These are phyloP conservation scores for Davidsoniella eucalypti DNA, from an alignment of 2,329 filamentous ascomycete genomes.

Conservation along the genomic window DNA sequence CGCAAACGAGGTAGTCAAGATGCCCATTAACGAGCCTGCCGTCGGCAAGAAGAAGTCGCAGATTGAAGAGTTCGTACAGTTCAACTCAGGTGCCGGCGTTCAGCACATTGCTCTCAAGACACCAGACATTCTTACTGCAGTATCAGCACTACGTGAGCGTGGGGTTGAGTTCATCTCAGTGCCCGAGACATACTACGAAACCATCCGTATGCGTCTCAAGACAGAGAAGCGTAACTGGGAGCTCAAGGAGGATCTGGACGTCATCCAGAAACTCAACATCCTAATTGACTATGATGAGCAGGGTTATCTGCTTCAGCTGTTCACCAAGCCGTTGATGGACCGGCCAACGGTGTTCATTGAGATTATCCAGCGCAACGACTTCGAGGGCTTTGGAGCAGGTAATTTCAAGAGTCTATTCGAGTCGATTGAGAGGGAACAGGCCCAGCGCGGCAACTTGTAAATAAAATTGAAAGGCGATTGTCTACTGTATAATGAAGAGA, in stretches of 20 bases:
- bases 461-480: not conserved
- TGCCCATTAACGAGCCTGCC: conserved; percentile 96
- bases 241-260: conserved; percentile 66
- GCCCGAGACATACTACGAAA: conserved; percentile 69
- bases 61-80: conserved; percentile 85
- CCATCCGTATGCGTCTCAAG: conserved; percentile 58
- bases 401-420: conserved; percentile 95
- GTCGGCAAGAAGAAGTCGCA: conserved; percentile 79
- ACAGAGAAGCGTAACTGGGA: conserved; percentile 41
- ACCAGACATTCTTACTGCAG: conserved; percentile 58
- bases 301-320: conserved; percentile 64
- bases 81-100: conserved; percentile 77
- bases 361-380: conserved; percentile 85
- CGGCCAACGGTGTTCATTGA: conserved; percentile 90
- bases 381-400: conserved; percentile 82
- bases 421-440: conserved; percentile 89
- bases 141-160: conserved; percentile 63
- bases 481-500: not conserved
- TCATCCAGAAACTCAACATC: conserved; percentile 62
- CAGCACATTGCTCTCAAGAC: conserved; percentile 88
- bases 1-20: conserved; percentile 75
- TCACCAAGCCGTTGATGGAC: conserved; percentile 82
- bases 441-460: conserved; percentile 64
- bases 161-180: conserved; percentile 90
- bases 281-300: conserved; percentile 90